phyloP scores from a whole-genome alignment of 768 basidiomycete species.

The Leccinellum albellum region DNA sequence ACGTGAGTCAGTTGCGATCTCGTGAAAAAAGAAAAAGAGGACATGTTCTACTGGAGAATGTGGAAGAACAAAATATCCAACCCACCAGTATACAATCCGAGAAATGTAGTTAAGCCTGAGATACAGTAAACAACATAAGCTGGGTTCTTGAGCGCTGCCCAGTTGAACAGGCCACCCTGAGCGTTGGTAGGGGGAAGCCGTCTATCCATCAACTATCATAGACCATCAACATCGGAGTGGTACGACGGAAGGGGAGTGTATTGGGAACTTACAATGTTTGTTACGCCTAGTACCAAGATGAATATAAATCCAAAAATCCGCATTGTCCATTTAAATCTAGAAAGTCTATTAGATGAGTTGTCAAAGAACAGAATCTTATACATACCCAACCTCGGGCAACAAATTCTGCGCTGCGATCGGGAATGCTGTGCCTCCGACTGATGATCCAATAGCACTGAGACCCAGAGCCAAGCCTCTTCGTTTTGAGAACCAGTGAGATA shows the following conservation, averaged over 20 bases:
- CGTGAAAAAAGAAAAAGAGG: background rate
- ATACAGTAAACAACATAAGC: slow-evolving; percentile 54
- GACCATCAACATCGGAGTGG: background rate
- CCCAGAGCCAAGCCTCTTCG: slow-evolving; percentile 51
- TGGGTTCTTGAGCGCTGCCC: slow-evolving; percentile 42
- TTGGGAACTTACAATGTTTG: slow-evolving; percentile 45
- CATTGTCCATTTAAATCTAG: slow-evolving; percentile 74
- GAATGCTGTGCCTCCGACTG: slow-evolving; percentile 64
- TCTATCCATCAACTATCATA: slow-evolving; percentile 33
- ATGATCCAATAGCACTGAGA: too few species aligned
- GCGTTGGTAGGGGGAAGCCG: slow-evolving; percentile 53
- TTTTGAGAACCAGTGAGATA: slow-evolving; percentile 73
- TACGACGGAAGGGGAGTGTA: background rate
- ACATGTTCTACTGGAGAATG: background rate
- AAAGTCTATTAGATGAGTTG: too few species aligned
- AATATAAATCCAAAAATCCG: slow-evolving; percentile 60
- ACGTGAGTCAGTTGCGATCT: background rate
- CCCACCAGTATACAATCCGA: slow-evolving; percentile 67
- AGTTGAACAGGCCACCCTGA: slow-evolving; percentile 62
- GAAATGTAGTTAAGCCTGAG: slow-evolving; percentile 50
- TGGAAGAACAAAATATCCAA: slow-evolving; percentile 2
- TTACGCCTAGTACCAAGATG: slow-evolving; percentile 39
- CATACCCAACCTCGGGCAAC: slow-evolving; percentile 52
- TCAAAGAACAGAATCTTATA: background rate
- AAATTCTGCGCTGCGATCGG: slow-evolving; percentile 59